These are phyloP conservation scores for Maudiozyma turicensis DNA, from an alignment of 805 yeast species.

Conservation along the genomic window DNA sequence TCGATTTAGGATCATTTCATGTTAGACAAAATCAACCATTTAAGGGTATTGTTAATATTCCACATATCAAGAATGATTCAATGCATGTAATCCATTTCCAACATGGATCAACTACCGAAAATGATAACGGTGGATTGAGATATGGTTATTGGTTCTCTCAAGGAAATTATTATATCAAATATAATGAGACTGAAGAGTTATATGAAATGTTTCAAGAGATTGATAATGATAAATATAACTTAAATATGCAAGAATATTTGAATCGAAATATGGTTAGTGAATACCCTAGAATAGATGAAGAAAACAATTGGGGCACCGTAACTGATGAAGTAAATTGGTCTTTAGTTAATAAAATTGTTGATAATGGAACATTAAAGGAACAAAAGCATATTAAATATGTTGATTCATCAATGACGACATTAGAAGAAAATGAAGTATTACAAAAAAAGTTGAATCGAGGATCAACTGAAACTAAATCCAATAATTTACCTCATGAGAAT, in stretches of 20 bases:
- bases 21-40: conserved; percentile 17
- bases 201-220: conserved; percentile 11
- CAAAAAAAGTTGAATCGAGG: conserved; percentile 5
- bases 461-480: background rate
- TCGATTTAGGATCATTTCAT: conserved; percentile 21
- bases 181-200: conserved; percentile 9
- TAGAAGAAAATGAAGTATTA: conserved; percentile 17
- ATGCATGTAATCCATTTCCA: conserved; percentile 23
- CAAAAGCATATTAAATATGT: conserved; percentile 8
- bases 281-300: conserved; percentile 18
- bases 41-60: conserved; percentile 20
- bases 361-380: background rate
- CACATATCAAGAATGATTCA: conserved; percentile 6
- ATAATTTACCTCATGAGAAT: background rate
- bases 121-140: conserved; percentile 9
- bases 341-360: conserved; percentile 3
- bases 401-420: conserved; percentile 25
- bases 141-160: conserved; percentile 27
- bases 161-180: conserved; percentile 9
- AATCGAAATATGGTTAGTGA: conserved; percentile 11
- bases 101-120: background rate
- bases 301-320: conserved; percentile 13
- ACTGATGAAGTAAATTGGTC: conserved; percentile 11
- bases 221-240: conserved; percentile 8
- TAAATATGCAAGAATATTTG: conserved; percentile 2